Evolutionary conservation across 805 yeast species (phyloP).

Genomic region (Pichia rugopelliculosa): DNA sequence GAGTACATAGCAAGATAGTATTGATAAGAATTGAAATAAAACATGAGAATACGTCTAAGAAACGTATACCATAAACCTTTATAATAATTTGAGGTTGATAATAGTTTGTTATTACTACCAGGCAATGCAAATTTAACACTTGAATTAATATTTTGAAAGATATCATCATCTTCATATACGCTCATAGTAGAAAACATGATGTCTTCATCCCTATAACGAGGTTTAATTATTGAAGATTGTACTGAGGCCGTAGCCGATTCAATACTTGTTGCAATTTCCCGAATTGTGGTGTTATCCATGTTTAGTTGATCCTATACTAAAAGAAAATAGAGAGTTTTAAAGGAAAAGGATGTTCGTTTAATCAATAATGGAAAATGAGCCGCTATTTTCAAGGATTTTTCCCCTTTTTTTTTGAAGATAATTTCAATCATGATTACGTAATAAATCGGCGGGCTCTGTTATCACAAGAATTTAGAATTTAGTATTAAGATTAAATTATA

Average conservation of each 20-base stretch:
- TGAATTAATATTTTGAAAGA: not conserved
- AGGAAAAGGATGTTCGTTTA: not conserved
- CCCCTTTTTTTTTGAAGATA: too few species aligned
- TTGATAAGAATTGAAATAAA: conserved; percentile 8
- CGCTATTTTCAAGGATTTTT: not conserved
- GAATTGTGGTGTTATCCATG: not conserved
- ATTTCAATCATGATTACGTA: too few species aligned
- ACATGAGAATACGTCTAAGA: conserved; percentile 13
- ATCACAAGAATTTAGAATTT: too few species aligned
- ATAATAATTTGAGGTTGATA: conserved; percentile 12
- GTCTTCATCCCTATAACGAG: conserved; percentile 20
- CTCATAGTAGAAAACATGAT: conserved; percentile 15
- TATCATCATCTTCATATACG: conserved; percentile 17
- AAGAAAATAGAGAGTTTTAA: not conserved
- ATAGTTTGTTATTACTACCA: conserved; percentile 17
- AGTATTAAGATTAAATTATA: too few species aligned
- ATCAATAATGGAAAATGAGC: too few species aligned
- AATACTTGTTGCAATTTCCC: not conserved
- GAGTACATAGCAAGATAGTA: not conserved
- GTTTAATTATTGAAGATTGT: conserved; percentile 25
- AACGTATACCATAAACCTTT: conserved; percentile 11
- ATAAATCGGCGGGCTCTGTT: too few species aligned
- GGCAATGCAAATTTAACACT: conserved; percentile 11
- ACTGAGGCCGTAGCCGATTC: conserved; percentile 13
- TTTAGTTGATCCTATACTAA: not conserved